Evolutionary conservation across 2,329 filamentous ascomycete species (phyloP), one percentile per base, ranked within the genome.

Genomic region (Eurotiales sp.): DNA sequence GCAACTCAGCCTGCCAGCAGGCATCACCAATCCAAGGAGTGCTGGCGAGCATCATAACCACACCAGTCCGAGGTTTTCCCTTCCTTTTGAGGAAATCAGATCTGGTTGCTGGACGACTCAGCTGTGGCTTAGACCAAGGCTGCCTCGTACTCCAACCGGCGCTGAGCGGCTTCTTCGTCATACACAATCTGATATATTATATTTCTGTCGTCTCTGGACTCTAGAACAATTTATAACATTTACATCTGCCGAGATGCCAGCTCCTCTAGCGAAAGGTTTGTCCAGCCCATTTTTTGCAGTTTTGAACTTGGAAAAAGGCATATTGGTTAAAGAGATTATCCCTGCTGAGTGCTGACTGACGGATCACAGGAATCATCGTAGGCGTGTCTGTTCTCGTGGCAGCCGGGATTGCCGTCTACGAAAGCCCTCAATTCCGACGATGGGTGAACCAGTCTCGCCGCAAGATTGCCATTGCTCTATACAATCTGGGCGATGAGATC

Each of bases 371-470:
- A 62, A 75, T 84, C 57, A 80, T 86, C 56, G 78, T 85, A 58
- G 80, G 80, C 43, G 76, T 83, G 56, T 79, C 79, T 39, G 74
- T 85, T 36, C 71, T 85, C 51, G 77, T 84, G 47, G 82, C 82
- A 54, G 81, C 83, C 15, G 79, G 81, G 11, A 76, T 84, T 46
- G 82, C 82, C 47, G 77, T 83, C 41, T 83, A 84, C 65, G 80
- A 85, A 64, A 83, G 78, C 36, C 82, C 82, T 1, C 78, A 84
- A 61, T 74, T 85, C 53, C 75, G 80, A 64, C 73, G 77, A 75
- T 85, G 82, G 82, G 68, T 85, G 48, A 75, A 82, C 51, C 75
- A 79, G 51, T 81, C 80, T 50, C 78, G 82, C 41, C 79, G 80
- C 51, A 84, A 81, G 65, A 77, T 85, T 55, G 80, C 80, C 17